Base-by-base conservation (phyloP, 352 stramenopile species). In the Peronospora tabacina region DNA sequence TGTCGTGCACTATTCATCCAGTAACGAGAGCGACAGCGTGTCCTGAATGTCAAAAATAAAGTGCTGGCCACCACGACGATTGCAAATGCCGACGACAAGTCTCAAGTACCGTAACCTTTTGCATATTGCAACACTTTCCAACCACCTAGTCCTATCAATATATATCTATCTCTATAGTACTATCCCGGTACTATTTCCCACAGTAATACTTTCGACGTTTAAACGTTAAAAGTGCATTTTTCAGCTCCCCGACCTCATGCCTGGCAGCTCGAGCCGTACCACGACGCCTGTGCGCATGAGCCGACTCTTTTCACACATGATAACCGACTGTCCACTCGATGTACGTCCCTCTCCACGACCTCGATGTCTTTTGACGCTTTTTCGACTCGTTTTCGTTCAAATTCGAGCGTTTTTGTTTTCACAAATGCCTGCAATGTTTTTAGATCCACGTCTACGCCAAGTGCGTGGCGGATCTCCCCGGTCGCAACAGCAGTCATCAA, bases 371-470 rank as follows among this genome's bases (percentile, higher is more conserved):
- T 32, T n/a, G n/a, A 26, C 22, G 2, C 7, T 22, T 22, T 22
- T 26, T 26, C 4, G 7, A 26, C 22, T 2, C 22, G 0, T 26
- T 12, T 32, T 32, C 28, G 28, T 32, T 8, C 8, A 30, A 7
- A n/a, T n/a, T n/a, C n/a, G n/a, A n/a, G n/a, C n/a, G n/a, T n/a
- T n/a, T n/a, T n/a, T n/a, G n/a, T n/a, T n/a, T n/a, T n/a, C n/a
- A n/a, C n/a, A 11, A 30, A 11, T 10, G 5, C 26, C 5, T 10
- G 8, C 8, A 9, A 36, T 32, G 7, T 24, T 10, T 34, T 34
- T 11, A 90, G 80, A 81, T 90, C 40, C 75, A 86, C 64, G 72
- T 87, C 33, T 90, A 90, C 42, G 76, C 76, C 60, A 78, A 80
- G 19, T 90, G 80, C 40, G 80, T 90, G 28, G 76, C 80, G 39